Evolutionary conservation across 2,329 filamentous ascomycete genomes (phyloP).

Genomic region (Orbilia blumenaviensis): DNA sequence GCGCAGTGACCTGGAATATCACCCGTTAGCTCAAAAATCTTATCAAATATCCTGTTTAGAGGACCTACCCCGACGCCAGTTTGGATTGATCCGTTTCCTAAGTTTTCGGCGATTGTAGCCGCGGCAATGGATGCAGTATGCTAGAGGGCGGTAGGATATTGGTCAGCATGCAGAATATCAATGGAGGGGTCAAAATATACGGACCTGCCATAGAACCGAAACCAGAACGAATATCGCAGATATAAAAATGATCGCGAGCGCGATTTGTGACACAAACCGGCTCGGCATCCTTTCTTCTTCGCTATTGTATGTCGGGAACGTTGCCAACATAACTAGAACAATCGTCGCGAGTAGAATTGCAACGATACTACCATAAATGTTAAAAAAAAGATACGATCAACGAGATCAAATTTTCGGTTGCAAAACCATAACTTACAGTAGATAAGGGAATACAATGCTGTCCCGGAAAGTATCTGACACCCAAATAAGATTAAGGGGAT

Average conservation of each 20-base stretch:
- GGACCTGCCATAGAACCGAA: conserved; percentile 77
- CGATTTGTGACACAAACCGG: conserved; percentile 88
- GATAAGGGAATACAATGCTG: conserved; percentile 96
- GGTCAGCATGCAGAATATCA: background rate
- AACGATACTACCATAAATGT: conserved; percentile 74
- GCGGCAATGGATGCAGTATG: conserved; percentile 97
- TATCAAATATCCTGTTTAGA: background rate
- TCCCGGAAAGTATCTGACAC: conserved; percentile 97
- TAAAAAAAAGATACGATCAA: background rate
- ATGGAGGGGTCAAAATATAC: background rate
- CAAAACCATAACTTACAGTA: conserved; percentile 76
- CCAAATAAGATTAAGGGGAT: conserved; percentile 97
- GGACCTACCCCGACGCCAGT: conserved; percentile 80
- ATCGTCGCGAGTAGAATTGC: conserved; percentile 97
- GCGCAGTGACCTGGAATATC: conserved; percentile 69
- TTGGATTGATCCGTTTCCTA: conserved; percentile 86
- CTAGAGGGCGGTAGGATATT: conserved; percentile 55
- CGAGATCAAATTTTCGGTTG: background rate
- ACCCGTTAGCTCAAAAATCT: background rate
- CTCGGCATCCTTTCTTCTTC: conserved; percentile 88
- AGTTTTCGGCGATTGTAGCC: conserved; percentile 88
- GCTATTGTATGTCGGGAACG: conserved; percentile 97
- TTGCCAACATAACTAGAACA: conserved; percentile 91
- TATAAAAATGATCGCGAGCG: conserved; percentile 89
- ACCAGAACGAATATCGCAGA: conserved; percentile 76